A percentile compares a stretch with the other conserved stretches of the same genome.
These are phyloP conservation scores for Candida tropicalis DNA, from an alignment of 1,139 yeast genomes.

Conservation along the genomic window DNA sequence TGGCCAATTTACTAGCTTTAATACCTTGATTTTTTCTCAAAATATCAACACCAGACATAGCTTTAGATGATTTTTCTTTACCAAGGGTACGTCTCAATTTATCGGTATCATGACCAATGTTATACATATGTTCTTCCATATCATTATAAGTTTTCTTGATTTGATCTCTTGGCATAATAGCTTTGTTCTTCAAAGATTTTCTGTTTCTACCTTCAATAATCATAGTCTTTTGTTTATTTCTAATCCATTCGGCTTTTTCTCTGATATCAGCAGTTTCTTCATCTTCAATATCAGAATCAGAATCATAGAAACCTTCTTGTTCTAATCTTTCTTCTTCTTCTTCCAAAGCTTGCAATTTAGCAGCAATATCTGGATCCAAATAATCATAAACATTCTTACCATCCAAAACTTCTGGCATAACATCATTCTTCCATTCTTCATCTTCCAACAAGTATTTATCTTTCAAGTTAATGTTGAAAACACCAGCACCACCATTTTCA, in stretches of 20 bases:
- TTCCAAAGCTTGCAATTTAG: conserved; percentile 90
- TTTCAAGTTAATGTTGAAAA: conserved; percentile 87
- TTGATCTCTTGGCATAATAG: conserved; percentile 92
- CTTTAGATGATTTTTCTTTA: conserved; percentile 42
- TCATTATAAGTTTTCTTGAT: conserved; percentile 73
- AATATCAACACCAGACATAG: conserved; percentile 73
- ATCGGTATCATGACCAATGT: conserved; percentile 84
- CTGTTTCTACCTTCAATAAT: conserved; percentile 84
- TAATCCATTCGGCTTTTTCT: conserved; percentile 93
- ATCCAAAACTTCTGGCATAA: conserved; percentile 94
- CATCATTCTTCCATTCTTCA: conserved; percentile 96
- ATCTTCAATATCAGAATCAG: conserved; percentile 67
- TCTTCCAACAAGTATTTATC: conserved; percentile 90
- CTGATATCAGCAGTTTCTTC: conserved; percentile 69
- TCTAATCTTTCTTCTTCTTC: conserved; percentile 96
- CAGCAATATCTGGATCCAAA: conserved; percentile 93
- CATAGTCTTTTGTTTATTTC: conserved; percentile 94
- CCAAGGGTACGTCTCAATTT: conserved; percentile 56
- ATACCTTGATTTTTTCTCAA: conserved; percentile 58
- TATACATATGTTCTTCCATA: conserved; percentile 87
- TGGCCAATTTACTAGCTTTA: conserved; percentile 43
- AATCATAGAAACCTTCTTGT: conserved; percentile 92
- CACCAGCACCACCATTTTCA: conserved; percentile 99
- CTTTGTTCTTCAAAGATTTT: conserved; percentile 84
- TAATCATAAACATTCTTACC: conserved; percentile 97